Base-by-base conservation (phyloP, 23 red algal genomes). In the Agarophyton chilense region DNA sequence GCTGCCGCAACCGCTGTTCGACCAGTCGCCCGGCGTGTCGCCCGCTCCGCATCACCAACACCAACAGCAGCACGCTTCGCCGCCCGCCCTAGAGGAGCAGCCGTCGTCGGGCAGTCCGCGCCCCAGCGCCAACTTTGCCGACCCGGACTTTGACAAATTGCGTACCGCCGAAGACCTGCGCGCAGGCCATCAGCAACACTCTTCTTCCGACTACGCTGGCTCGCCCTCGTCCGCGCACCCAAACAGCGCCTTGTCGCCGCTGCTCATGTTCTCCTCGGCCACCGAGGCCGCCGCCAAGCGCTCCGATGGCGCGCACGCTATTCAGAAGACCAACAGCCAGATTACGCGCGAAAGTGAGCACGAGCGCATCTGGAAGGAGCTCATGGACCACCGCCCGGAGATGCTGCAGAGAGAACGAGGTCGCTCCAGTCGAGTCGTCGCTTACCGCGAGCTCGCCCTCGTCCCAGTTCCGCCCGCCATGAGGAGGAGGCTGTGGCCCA, bases 211-310 rank as follows among this genome's bases (percentile, higher is more conserved):
- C 68, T 3, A 17, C 21, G 40, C 22, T 0, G 39, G 25, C 4
- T 46, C 68, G 26, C 39, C 21, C 33, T 49, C 38, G n/a, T 25
- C 28, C 8, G 72, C 64, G 22, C 52, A 71, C 33, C 29, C 67
- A 53, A 77, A 50, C 41, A 78, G 74, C 10, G 32, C 71, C 24
- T 19, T 89, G 24, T 89, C 85, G n/a, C 85, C 85, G 28, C 35
- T 89, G 38, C 73, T 89, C 7, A 67, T 89, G 85, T 89, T 89
- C 67, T 89, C 85, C 21, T 89, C 70, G 36, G 85, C 85, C 25
- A 89, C 85, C 28, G 74, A 79, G 72, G 41, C 43, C 22, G 85
- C 85, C 16, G 85, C 85, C 11, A 71, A 89, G 54, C 43, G 85
- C n/a, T n/a, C n/a, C 12, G 85, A 89, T 50, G 71, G 52, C 1